Base-by-base conservation (phyloP, 352 stramenopile genomes). In the Thraustochytrium sp. region DNA sequence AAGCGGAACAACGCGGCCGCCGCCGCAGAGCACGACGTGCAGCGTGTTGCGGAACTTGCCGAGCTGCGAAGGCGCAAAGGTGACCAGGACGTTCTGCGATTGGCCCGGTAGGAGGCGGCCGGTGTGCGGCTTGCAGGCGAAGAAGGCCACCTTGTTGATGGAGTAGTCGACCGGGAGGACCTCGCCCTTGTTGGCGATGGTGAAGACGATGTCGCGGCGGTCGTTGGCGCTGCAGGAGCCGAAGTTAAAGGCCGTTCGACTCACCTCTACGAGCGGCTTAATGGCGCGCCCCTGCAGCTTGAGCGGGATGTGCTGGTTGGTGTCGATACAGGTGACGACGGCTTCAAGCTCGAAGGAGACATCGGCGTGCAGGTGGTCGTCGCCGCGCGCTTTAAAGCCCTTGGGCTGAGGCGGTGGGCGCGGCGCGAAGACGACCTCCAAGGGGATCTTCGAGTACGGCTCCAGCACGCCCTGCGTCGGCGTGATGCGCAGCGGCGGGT, bases 81-180 rank as follows among this genome's bases (percentile, higher is more conserved):
- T 96, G 34, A 96, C 88, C 1, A 97, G 86, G 37, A 96, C 85
- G n/a, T 86, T 95, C 80, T 96, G 91, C 0, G 90, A 94, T 85
- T 97, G 91, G 38, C 93, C 59, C 2, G 93, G 89, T n/a, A 95
- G 88, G 4, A 98, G 84, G 0, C 89, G 87, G 0, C 94, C 93
- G 8, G 63, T 82, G 11, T 59, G 77, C 9, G 94, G 94, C 37
- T 87, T 89, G 37, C 88, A 78, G 2, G 89, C 83, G 63, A 97
- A 98, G 26, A 97, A 91, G 0, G 93, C 90, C 13, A 91, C 75
- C 44, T 89, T 92, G 0, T 86, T 63, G 48, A 96, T 88, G 11
- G 86, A 77, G 49, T 92, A 97, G 8, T 76, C 85, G 0, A 94
- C 77, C 0, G 92, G 87, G 0, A 96, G 80, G 1, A 87, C 88